phyloP scores from a whole-genome alignment of 495 filamentous ascomycete genomes.

The Ramalina intermedia region DNA sequence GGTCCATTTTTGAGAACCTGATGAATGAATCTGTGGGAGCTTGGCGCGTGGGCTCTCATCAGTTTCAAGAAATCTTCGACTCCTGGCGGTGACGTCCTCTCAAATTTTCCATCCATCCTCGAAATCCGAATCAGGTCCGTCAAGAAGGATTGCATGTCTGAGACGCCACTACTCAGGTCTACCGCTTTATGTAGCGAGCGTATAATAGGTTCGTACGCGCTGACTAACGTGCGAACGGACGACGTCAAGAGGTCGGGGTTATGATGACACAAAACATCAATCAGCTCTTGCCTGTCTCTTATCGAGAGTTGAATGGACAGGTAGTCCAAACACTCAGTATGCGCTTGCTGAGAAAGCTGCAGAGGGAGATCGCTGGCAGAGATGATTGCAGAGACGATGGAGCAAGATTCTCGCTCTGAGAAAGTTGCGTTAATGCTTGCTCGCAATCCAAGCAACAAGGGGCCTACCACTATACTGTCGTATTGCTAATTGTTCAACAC shows the following conservation, averaged over 20 bases:
- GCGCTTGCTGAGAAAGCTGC: slow-evolving; percentile 33
- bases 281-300: slow-evolving; percentile 46
- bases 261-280: slow-evolving; percentile 38
- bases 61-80: slow-evolving; percentile 49
- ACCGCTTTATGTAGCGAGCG: slow-evolving; percentile 46
- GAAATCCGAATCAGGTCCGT: slow-evolving; percentile 41
- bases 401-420: background rate
- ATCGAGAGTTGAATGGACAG: slow-evolving; percentile 41
- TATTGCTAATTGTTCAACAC: slow-evolving; percentile 32
- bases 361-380: slow-evolving; percentile 20
- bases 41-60: slow-evolving; percentile 35
- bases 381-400: slow-evolving; percentile 21
- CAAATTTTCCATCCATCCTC: slow-evolving; percentile 12
- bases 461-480: slow-evolving; percentile 24
- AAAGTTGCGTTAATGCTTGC: background rate
- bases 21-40: slow-evolving; percentile 46
- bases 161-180: slow-evolving; percentile 44
- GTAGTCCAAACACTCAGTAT: slow-evolving; percentile 42
- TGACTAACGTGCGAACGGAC: slow-evolving; percentile 38
- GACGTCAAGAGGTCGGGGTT: slow-evolving; percentile 46
- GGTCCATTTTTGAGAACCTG: slow-evolving; percentile 46
- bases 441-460: background rate
- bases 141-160: slow-evolving; percentile 42
- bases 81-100: slow-evolving; percentile 23
- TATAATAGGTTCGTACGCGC: slow-evolving; percentile 52